Base-by-base conservation (phyloP, 1,284 basidiomycete species). In the Phlebopus sp. region DNA sequence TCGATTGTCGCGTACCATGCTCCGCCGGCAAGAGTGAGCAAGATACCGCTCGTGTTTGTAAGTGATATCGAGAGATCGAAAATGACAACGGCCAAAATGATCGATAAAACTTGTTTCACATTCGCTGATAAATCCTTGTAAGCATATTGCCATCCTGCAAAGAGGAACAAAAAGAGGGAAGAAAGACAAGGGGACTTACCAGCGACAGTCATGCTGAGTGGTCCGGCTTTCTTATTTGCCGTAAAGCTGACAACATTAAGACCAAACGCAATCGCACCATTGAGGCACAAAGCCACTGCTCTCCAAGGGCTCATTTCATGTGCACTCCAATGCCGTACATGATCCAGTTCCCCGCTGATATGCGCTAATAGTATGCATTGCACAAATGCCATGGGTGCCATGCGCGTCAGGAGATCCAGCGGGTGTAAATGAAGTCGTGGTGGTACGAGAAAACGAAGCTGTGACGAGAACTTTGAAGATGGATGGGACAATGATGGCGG, bases 41-140 rank as follows among this genome's bases (percentile, higher is more conserved):
- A 41, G 51, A 97, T 94, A 1, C 94, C 94, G 27, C 89, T 55
- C 14, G 78, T 82, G 62, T 97, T 97, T 50, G 78, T 78, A 21
- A 76, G 71, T 1, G 86, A 88, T 64, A 97, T 91, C 9, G 79
- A 78, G 41, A 96, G 69, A 62, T 93, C 72, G 69, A 97, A 97
- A 29, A 96, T 76, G 31, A 78, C 58, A 9, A 97, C 90, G 0
- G 92, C 91, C 44, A 87, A 81, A 2, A 93, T 74, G 54, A 97
- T 86, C 1, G 93, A 95, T 53, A 97, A 68, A n/a, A 93, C 94
- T 64, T 97, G 94, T 70, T 97, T 97, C 48, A 93, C 82, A 62
- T 94, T 93, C 44, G 84, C 90, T 88, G 37, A 47, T n/a, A 27
- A 18, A 29, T 41, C 43, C 35, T 49, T 19, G 50, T 23, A 32